Evolutionary conservation across 805 yeast genomes (phyloP).

Genomic region (Pichia phayaonensis): DNA sequence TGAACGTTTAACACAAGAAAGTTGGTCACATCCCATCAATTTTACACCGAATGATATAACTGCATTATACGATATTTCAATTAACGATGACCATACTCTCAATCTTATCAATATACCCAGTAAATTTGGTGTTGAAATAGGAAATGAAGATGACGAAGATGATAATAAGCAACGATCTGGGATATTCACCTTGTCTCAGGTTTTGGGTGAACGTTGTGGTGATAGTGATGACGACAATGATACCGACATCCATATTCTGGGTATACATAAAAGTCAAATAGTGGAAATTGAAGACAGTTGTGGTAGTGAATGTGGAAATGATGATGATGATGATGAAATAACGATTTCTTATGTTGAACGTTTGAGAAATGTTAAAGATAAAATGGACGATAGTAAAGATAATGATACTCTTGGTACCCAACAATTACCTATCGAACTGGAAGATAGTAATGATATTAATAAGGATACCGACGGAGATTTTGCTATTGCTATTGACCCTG

Average conservation of each 20-base stretch:
- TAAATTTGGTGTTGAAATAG: neutral
- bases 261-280: neutral
- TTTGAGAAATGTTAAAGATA: neutral
- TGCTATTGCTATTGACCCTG: too few species aligned
- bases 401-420: conserved; percentile 5
- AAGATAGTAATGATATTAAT: neutral
- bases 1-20: neutral
- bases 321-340: neutral
- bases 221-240: neutral
- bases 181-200: conserved; percentile 6
- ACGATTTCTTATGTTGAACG: conserved; percentile 2
- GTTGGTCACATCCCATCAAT: conserved; percentile 5
- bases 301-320: conserved; percentile 3
- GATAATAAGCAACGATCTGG: conserved; percentile 1
- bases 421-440: conserved; percentile 7
- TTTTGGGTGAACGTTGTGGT: conserved; percentile 3
- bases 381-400: neutral
- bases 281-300: conserved; percentile 3
- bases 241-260: neutral
- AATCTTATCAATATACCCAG: neutral
- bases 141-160: neutral
- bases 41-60: neutral
- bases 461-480: too few species aligned
- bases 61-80: conserved; percentile 2
- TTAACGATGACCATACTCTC: neutral